Percentiles rank a stretch among this genome's conserved stretches.
These are phyloP conservation scores for Pichia scutulata DNA, from an alignment of 805 yeast species.

Conservation along the genomic window DNA sequence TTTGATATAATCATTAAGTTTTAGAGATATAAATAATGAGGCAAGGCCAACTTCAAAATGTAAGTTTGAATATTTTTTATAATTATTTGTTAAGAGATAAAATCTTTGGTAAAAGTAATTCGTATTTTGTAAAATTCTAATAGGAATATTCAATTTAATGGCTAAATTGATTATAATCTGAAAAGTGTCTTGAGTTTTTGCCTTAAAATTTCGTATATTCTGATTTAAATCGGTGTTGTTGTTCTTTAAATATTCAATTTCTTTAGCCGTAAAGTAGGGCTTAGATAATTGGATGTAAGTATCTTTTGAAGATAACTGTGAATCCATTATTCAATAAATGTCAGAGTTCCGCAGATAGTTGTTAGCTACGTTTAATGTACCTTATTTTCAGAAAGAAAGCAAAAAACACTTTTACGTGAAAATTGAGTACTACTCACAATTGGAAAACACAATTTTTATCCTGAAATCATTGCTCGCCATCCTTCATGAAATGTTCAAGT, in stretches of 20 bases:
- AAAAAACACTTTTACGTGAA: too few species aligned
- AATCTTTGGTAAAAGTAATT: constrained; percentile 68
- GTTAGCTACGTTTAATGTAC: too few species aligned
- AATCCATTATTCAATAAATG: not conserved
- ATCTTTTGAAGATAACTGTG: not conserved
- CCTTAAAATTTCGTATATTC: constrained; percentile 17
- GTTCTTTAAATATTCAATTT: constrained; percentile 19
- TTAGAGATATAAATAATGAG: constrained; percentile 61
- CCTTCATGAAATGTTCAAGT: not conserved
- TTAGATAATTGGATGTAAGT: constrained; percentile 27
- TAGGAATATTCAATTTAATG: constrained; percentile 54
- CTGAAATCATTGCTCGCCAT: not conserved
- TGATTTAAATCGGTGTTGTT: constrained; percentile 15
- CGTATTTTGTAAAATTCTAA: constrained; percentile 60
- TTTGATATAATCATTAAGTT: constrained; percentile 79
- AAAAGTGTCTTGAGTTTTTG: constrained; percentile 34
- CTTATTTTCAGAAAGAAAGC: too few species aligned
- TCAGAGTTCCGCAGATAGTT: too few species aligned
- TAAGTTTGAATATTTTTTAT: constrained; percentile 36
- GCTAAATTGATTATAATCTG: constrained; percentile 48
- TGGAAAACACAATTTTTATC: too few species aligned
- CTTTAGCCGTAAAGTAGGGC: constrained; percentile 26
- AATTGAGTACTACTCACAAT: not conserved
- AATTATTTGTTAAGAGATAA: constrained; percentile 50
- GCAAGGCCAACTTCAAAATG: constrained; percentile 62